Percentiles rank a stretch among this genome's conserved stretches.
phyloP scores from a whole-genome alignment of 192 early-diverging fungal species.

The Entomortierella beljakovae region DNA sequence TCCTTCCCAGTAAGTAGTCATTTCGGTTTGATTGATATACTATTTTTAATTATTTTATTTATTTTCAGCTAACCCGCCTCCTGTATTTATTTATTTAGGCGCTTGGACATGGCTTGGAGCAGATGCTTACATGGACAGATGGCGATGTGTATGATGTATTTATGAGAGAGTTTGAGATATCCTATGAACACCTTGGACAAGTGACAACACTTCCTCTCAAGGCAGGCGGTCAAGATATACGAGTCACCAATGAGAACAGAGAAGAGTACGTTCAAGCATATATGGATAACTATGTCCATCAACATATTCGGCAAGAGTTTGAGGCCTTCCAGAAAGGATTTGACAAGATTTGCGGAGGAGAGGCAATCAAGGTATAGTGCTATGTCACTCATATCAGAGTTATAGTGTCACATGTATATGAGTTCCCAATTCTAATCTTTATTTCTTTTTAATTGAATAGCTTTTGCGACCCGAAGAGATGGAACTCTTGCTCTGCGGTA shows the following conservation, averaged over 20 bases:
- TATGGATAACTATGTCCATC: slow-evolving; percentile 73
- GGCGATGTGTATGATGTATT: slow-evolving; percentile 85
- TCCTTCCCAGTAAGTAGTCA: slow-evolving; percentile 68
- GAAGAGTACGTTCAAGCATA: slow-evolving; percentile 79
- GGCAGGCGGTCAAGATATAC: slow-evolving; percentile 67
- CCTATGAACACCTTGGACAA: slow-evolving; percentile 68
- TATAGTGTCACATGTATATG: no score
- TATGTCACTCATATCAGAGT: no score
- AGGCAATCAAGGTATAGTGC: slow-evolving; percentile 68
- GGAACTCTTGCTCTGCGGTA: slow-evolving; percentile 78
- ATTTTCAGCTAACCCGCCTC: neutral
- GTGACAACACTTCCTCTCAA: slow-evolving; percentile 71
- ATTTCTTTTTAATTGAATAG: slow-evolving; percentile 23
- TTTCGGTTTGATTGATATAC: no score
- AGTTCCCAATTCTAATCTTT: neutral
- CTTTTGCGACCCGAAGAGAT: slow-evolving; percentile 73
- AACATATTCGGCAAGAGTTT: slow-evolving; percentile 71
- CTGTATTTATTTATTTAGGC: slow-evolving; percentile 40
- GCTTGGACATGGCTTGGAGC: slow-evolving; percentile 80
- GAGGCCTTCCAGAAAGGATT: slow-evolving; percentile 85
- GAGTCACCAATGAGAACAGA: slow-evolving; percentile 85
- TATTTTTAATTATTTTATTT: neutral
- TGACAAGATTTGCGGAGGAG: slow-evolving; percentile 74
- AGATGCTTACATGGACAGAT: slow-evolving; percentile 84
- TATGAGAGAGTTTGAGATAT: slow-evolving; percentile 86